Conservation (phyloP, 208 protist species). For the Histomonas meleagridis region DNA sequence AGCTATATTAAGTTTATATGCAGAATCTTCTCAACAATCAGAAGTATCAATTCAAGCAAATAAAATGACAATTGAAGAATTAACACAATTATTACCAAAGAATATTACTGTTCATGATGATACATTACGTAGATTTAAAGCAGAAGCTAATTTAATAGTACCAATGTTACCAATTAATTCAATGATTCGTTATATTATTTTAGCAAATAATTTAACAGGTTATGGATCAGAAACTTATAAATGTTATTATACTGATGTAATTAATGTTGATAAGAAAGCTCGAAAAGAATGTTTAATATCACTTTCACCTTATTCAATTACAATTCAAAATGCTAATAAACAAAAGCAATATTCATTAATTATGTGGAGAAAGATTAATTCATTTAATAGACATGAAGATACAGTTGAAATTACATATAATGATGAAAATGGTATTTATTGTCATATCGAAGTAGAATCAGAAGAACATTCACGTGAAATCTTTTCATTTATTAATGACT, state of each 20-base stretch:
- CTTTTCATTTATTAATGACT: neutral
- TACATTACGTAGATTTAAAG: neutral
- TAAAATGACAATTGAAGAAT: neutral
- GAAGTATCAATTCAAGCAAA: neutral
- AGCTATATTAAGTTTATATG: neutral
- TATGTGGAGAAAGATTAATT: neutral
- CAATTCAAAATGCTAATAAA: neutral
- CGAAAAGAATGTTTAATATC: neutral
- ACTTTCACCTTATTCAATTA: neutral
- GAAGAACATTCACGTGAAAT: neutral
- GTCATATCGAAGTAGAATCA: neutral
- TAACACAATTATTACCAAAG: neutral
- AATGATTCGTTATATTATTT: neutral
- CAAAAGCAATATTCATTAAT: neutral
- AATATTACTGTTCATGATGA: neutral
- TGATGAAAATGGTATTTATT: neutral
- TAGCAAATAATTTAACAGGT: neutral
- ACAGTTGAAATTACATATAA: neutral
- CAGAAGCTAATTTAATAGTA: neutral
- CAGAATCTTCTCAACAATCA: neutral
- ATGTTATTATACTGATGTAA: neutral
- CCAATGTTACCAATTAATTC: neutral
- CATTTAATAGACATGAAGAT: neutral
- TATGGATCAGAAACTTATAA: slow-evolving; percentile 11
- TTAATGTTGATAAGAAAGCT: neutral